Conservation (phyloP, 441 rosid genomes). For the Erodium moschatum region DNA sequence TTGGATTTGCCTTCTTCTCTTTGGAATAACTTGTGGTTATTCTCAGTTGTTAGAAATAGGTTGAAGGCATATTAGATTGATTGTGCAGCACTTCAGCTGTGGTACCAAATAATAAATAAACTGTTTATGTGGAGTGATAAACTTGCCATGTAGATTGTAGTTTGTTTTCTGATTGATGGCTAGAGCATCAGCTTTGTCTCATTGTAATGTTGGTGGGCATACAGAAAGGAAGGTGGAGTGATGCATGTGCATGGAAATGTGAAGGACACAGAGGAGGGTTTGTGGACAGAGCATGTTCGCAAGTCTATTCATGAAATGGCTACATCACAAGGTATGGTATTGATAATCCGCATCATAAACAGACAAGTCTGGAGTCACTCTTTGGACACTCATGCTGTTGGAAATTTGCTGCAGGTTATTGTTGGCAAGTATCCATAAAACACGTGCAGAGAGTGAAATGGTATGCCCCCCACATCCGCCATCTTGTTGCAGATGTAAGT, state of each 20-base stretch:
- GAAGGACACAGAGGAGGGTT: conserved; percentile 59
- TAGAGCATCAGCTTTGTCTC: not conserved
- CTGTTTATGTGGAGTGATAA: not conserved
- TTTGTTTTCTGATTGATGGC: not conserved
- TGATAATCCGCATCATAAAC: not conserved
- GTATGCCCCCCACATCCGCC: conserved; percentile 89
- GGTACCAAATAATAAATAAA: not conserved
- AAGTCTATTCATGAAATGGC: conserved; percentile 52
- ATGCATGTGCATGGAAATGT: conserved; percentile 75
- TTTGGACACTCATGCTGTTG: not conserved
- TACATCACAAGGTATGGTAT: conserved; percentile 52
- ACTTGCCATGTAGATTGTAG: not conserved
- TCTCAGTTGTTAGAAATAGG: not conserved
- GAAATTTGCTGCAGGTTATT: conserved; percentile 37
- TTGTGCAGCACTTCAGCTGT: not conserved
- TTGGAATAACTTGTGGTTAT: not conserved
- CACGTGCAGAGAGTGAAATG: conserved; percentile 86
- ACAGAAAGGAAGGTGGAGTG: conserved; percentile 73
- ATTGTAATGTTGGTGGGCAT: conserved; percentile 8
- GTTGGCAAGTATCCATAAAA: conserved; percentile 62
- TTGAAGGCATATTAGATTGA: not conserved
- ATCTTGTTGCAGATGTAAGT: conserved; percentile 71
- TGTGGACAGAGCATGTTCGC: conserved; percentile 49
- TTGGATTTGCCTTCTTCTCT: not conserved
- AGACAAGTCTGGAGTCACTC: not conserved